phyloP scores from a whole-genome alignment of 1,139 yeast species.

The Saccharomyces hybrid region DNA sequence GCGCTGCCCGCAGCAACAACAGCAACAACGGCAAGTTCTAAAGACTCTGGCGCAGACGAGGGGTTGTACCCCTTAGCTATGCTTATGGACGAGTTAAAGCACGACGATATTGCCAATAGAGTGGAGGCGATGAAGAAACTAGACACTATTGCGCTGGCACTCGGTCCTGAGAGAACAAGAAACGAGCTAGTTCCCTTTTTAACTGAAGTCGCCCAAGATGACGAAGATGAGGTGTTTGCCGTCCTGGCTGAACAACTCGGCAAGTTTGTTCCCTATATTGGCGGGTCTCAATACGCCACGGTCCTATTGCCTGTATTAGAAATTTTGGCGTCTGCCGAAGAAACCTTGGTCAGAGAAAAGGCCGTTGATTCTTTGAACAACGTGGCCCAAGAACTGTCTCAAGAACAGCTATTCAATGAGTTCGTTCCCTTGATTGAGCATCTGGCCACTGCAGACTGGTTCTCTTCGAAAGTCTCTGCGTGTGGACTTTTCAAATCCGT shows the following conservation, averaged over 20 bases:
- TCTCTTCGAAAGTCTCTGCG: conserved; percentile 84
- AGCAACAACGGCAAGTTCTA: not conserved
- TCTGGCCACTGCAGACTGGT: conserved; percentile 88
- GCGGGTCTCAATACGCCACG: conserved; percentile 75
- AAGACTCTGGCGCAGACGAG: conserved; percentile 14
- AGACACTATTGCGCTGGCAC: conserved; percentile 89
- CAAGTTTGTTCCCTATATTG: conserved; percentile 75
- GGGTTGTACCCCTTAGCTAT: conserved; percentile 92
- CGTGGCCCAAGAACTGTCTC: conserved; percentile 58
- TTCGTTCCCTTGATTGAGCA: conserved; percentile 72
- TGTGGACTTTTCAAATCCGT: conserved; percentile 80
- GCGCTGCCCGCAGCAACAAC: not conserved
- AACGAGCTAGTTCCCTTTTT: conserved; percentile 85
- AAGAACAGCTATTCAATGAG: conserved; percentile 56
- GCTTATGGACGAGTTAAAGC: conserved; percentile 91
- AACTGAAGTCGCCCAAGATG: conserved; percentile 90
- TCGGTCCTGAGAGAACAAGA: conserved; percentile 91
- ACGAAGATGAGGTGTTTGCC: conserved; percentile 95
- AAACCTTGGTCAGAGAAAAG: conserved; percentile 93
- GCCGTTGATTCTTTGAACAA: conserved; percentile 81
- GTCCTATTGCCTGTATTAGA: conserved; percentile 80
- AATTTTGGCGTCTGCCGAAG: conserved; percentile 86
- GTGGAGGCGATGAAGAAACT: conserved; percentile 92
- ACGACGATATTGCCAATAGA: conserved; percentile 89
- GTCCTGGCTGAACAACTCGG: conserved; percentile 89